A percentile compares a stretch with the other conserved stretches of the same genome.
Conservation (phyloP, 2,329 filamentous ascomycete species). For the Lasiodiplodia sp. region DNA sequence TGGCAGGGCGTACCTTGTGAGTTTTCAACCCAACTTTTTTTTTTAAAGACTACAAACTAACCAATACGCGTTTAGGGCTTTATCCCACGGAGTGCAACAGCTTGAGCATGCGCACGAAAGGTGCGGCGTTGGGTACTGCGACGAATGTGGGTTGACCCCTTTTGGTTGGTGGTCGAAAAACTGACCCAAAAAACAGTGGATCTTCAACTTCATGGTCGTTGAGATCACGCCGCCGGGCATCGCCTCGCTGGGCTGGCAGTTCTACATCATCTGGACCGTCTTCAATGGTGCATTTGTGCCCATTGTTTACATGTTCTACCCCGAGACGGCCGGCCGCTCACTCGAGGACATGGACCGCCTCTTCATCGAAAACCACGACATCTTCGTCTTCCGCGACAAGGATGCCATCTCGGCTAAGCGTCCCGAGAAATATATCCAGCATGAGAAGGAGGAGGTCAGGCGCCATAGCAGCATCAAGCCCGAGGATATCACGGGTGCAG, state of each 20-base stretch:
- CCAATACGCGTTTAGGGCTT: constrained; percentile 33
- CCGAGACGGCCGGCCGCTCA: constrained; percentile 39
- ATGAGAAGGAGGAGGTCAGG: constrained; percentile 48
- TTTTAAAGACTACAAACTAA: constrained; percentile 6
- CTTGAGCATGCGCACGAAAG: constrained; percentile 58
- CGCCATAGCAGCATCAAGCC: constrained; percentile 32
- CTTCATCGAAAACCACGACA: constrained; percentile 38
- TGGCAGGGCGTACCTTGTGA: constrained; percentile 56
- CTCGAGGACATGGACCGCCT: constrained; percentile 44
- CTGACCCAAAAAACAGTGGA: constrained; percentile 45
- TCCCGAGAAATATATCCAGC: constrained; percentile 57
- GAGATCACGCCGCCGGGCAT: constrained; percentile 56
- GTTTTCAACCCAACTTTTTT: background rate
- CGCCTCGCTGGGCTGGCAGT: constrained; percentile 49
- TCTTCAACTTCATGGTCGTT: constrained; percentile 55
- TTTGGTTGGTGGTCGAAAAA: background rate
- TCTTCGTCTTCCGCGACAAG: constrained; percentile 59
- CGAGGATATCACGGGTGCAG: constrained; percentile 30
- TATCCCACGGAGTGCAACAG: constrained; percentile 61
- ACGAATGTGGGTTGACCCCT: constrained; percentile 46
- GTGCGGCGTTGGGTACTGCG: constrained; percentile 57
- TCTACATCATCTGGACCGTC: constrained; percentile 56
- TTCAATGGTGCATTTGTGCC: constrained; percentile 59
- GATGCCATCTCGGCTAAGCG: constrained; percentile 56
- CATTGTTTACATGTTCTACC: constrained; percentile 48